Evolutionary conservation across 352 stramenopile genomes (phyloP), one percentile per base, ranked within the genome.

Genomic region (Phytophthora foliorum): DNA sequence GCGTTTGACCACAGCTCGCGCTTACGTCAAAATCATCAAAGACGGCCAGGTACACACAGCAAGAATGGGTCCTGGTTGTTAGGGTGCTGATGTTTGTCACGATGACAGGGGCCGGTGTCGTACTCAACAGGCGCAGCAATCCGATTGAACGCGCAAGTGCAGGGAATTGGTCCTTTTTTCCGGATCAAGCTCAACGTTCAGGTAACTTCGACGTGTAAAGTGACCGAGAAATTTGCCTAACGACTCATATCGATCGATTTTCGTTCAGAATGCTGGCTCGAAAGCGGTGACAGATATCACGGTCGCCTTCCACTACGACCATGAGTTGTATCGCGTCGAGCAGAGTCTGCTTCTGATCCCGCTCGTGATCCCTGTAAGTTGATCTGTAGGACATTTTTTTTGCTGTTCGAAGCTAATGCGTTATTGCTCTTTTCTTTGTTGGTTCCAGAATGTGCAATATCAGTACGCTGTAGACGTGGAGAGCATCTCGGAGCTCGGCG

Each of bases 21-120:
- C 92, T 1, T 98, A 97, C 49, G 92, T 98, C 29, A 95, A 95
- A 64, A 94, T 94, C 48, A 95, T 97, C 57, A 94, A 93, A 53
- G 89, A 96, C 49, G 91, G 91, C 21, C 88, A 95, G 69, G 85
- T 91, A 63, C 0, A 38, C 17, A 42, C 3, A 4, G 2, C n/a
- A 17, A 49, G 10, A 27, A 4, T 25, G 19, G 8, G 16, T 32
- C 21, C 42, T 41, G 6, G 17, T n/a, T 27, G 31, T 3, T 34
- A 5, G 14, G 10, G 46, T 32, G 14, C 36, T 44, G 22, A 60
- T 29, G 41, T 50, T 22, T 38, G 39, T 49, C 19, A 54, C 54
- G 36, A 17, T 45, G 25, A 5, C 5, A 93, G 82, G 88, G 83
- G 0, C 81, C 86, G 5, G 78, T 94, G 14, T 93, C 86, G 32